Conservation (phyloP, 78 protist species). For the Guillardia theta region DNA sequence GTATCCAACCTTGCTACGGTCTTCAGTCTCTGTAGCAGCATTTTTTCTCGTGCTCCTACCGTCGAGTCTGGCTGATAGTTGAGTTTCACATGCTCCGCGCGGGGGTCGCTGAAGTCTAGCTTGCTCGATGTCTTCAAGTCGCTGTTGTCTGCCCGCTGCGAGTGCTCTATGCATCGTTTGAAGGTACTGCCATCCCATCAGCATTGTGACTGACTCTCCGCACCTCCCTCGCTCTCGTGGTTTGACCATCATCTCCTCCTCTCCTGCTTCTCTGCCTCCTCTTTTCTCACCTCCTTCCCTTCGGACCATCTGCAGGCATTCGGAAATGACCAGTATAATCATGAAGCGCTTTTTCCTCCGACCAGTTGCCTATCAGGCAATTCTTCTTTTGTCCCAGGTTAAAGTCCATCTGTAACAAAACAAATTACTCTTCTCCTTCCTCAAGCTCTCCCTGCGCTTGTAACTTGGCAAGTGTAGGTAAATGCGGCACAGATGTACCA, state of each 20-base stretch:
- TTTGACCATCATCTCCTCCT: too few relatives aligned
- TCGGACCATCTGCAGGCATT: not conserved
- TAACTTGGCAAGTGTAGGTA: too few relatives aligned
- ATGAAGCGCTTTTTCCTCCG: not conserved
- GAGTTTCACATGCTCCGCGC: not conserved
- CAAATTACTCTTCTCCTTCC: too few relatives aligned
- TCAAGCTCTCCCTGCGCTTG: too few relatives aligned
- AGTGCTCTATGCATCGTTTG: constrained; percentile 9
- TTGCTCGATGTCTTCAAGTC: not conserved
- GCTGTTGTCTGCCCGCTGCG: not conserved
- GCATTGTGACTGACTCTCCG: too few relatives aligned
- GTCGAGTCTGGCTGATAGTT: not conserved
- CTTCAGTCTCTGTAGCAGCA: not conserved
- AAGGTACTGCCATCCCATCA: too few relatives aligned
- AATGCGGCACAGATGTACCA: too few relatives aligned
- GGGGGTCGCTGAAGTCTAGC: not conserved
- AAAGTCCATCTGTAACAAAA: too few relatives aligned
- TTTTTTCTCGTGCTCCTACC: not conserved
- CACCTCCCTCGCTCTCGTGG: too few relatives aligned
- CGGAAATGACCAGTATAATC: constrained; percentile 16
- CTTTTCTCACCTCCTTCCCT: too few relatives aligned
- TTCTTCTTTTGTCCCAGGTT: not conserved
- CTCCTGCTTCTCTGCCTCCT: too few relatives aligned
- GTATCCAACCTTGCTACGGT: too few relatives aligned
- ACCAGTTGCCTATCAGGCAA: constrained; percentile 18